phyloP scores from a whole-genome alignment of 2,329 filamentous ascomycete species.

The Aspergillus sp. region DNA sequence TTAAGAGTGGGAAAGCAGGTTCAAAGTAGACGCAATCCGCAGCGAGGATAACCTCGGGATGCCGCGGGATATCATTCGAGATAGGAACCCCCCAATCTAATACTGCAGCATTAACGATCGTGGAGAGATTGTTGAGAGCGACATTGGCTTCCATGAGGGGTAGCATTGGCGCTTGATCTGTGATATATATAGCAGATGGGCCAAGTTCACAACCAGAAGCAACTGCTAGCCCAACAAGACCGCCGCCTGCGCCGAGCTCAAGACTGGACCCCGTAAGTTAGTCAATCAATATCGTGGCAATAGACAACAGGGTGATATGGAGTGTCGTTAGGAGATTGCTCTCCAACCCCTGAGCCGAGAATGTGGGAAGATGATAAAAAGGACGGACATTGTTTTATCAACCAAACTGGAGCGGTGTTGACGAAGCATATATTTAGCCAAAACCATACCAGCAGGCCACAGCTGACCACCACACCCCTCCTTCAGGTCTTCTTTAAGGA shows the following conservation, averaged over 20 bases:
- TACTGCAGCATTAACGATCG: conserved; percentile 64
- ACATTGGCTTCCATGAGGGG: conserved; percentile 85
- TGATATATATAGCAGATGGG: conserved; percentile 66
- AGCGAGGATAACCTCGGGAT: conserved; percentile 82
- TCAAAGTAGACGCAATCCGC: conserved; percentile 98
- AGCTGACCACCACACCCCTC: conserved; percentile 90
- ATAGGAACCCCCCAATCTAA: conserved; percentile 71
- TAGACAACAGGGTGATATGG: not conserved
- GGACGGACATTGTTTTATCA: conserved; percentile 70
- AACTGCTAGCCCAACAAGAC: conserved; percentile 71
- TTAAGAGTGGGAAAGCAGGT: conserved; percentile 84
- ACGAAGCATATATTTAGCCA: conserved; percentile 81
- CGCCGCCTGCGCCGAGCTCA: conserved; percentile 89
- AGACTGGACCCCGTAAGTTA: conserved; percentile 57
- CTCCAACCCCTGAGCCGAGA: not conserved
- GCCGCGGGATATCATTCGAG: conserved; percentile 38
- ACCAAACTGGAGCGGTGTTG: conserved; percentile 65
- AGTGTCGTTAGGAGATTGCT: not conserved
- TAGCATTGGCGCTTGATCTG: conserved; percentile 85
- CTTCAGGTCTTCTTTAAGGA: conserved; percentile 79
- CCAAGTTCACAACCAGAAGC: conserved; percentile 57
- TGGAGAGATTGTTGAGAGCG: conserved; percentile 69
- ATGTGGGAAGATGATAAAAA: conserved; percentile 3
- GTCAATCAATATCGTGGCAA: not conserved
- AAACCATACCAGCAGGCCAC: conserved; percentile 90